Conservation (phyloP, 305 asterid species). For the Euphrasia arctica region DNA sequence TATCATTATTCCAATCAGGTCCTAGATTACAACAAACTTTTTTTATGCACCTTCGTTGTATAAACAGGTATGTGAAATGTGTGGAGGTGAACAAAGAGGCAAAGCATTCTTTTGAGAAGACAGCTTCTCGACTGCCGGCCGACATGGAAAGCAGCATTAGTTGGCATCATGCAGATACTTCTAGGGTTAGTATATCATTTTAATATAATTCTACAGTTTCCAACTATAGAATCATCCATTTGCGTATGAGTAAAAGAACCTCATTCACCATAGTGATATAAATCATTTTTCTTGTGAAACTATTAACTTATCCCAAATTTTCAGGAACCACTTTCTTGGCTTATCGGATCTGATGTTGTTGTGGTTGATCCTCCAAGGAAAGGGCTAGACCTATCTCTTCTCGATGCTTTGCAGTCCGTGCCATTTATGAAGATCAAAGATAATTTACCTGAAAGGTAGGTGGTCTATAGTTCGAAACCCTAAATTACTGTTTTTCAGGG, state of each 20-base stretch:
- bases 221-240: background rate
- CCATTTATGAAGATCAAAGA: slow-evolving; percentile 40
- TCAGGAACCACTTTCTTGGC: slow-evolving; percentile 91
- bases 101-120: slow-evolving; percentile 73
- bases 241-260: background rate
- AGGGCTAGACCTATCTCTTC: slow-evolving; percentile 74
- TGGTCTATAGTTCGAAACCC: slow-evolving; percentile 17
- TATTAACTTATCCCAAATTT: slow-evolving; percentile 22
- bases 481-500: slow-evolving; percentile 8
- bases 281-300: slow-evolving; percentile 10
- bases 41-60: slow-evolving; percentile 4
- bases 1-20: slow-evolving; percentile 17
- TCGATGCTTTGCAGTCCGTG: slow-evolving; percentile 50
- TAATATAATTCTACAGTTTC: slow-evolving; percentile 5
- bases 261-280: too few relatives aligned
- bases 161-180: slow-evolving; percentile 91
- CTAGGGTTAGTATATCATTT: slow-evolving; percentile 46
- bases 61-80: slow-evolving; percentile 77
- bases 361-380: slow-evolving; percentile 97
- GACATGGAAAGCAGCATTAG: slow-evolving; percentile 63
- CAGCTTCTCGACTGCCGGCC: slow-evolving; percentile 70
- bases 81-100: slow-evolving; percentile 94
- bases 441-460: slow-evolving; percentile 49
- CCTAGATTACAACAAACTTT: slow-evolving; percentile 7
- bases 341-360: slow-evolving; percentile 80